Conservation (phyloP, 441 rosid genomes). For the Populus hybrid region DNA sequence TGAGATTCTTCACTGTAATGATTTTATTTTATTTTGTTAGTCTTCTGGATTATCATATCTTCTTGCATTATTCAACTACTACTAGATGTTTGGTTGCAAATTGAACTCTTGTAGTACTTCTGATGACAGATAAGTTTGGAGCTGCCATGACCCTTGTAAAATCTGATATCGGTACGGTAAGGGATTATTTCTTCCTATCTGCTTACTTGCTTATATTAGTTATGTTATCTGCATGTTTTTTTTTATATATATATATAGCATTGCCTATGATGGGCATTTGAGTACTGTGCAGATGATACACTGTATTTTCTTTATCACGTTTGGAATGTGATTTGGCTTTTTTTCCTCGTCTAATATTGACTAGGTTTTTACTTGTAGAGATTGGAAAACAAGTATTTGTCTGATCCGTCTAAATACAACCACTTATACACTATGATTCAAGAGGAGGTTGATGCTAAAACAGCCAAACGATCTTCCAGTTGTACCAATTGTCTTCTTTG, state of each 20-base stretch:
- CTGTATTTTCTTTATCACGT: no score
- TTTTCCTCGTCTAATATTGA: no score
- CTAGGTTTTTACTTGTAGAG: constrained; percentile 40
- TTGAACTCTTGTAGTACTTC: background rate
- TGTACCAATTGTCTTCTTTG: constrained; percentile 94
- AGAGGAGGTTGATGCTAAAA: constrained; percentile 72
- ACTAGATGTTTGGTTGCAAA: background rate
- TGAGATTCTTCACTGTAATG: background rate
- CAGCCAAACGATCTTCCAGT: constrained; percentile 75
- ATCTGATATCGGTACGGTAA: constrained; percentile 76
- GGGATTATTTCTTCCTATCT: background rate
- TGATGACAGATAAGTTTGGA: constrained; percentile 80
- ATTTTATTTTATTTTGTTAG: background rate
- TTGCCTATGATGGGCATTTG: background rate
- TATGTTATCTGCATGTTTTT: background rate
- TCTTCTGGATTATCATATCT: background rate
- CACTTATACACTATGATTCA: constrained; percentile 66
- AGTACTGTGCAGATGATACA: background rate
- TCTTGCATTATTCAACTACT: background rate
- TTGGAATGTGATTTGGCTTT: background rate
- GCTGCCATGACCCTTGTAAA: constrained; percentile 85
- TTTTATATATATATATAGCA: background rate
- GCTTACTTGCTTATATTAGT: no score
- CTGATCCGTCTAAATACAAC: constrained; percentile 57
- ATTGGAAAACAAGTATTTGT: constrained; percentile 64